Evolutionary conservation across 805 yeast genomes (phyloP).

Genomic region (Candida namnaoensis): DNA sequence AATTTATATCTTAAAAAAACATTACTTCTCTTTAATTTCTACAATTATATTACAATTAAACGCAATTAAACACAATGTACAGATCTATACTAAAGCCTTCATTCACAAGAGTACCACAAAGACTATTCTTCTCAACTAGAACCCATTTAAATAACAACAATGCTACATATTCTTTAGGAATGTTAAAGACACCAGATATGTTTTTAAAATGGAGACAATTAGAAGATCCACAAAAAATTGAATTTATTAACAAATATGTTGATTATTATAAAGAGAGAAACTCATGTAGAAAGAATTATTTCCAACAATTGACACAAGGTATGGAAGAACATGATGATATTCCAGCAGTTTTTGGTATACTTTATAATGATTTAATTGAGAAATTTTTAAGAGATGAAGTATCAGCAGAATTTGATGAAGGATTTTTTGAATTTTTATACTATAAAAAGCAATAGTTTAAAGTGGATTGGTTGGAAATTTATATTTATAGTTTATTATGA

Average conservation of each 20-base stretch:
- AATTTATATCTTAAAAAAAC: no score
- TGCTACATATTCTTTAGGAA: no score
- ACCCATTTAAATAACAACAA: neutral
- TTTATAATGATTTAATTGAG: constrained; percentile 24
- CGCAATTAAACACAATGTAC: neutral
- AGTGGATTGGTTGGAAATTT: no score
- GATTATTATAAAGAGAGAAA: constrained; percentile 22
- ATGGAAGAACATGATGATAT: constrained; percentile 28
- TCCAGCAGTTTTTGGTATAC: constrained; percentile 27
- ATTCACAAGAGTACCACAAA: no score
- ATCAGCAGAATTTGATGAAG: constrained; percentile 16
- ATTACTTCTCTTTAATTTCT: no score
- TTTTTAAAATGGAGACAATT: constrained; percentile 18
- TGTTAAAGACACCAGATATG: neutral
- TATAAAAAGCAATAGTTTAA: neutral
- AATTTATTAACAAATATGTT: constrained; percentile 20
- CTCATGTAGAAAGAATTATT: constrained; percentile 26
- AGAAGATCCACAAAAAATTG: constrained; percentile 15
- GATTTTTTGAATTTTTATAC: constrained; percentile 5
- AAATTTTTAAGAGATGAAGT: constrained; percentile 9
- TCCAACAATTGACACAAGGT: constrained; percentile 23
- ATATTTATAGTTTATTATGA: no score
- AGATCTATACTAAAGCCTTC: neutral
- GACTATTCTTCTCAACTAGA: no score
- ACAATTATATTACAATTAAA: no score